Conservation (phyloP, 140 eudicot genomes). For the Flaveria floridana region DNA sequence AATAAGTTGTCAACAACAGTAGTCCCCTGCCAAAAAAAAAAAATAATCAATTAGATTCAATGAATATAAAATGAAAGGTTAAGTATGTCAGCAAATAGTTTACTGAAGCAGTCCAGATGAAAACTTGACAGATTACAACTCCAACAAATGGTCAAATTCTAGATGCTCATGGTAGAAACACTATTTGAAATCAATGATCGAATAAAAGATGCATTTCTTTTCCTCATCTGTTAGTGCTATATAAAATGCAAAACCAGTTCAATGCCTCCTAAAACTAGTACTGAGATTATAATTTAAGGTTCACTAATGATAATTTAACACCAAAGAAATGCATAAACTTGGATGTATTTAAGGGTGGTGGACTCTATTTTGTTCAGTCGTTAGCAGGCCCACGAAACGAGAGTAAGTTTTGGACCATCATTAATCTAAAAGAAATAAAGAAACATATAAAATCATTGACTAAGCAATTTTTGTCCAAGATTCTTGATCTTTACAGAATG, state of each 20-base stretch:
- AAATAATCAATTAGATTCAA: not conserved
- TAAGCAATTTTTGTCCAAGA: constrained; percentile 7
- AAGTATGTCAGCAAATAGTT: not conserved
- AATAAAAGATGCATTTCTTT: not conserved
- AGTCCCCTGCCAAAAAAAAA: constrained; percentile 56
- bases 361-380: not conserved
- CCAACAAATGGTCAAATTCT: not conserved
- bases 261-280: not conserved
- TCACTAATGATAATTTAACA: not conserved
- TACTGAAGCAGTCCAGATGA: not conserved
- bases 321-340: not conserved
- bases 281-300: not conserved
- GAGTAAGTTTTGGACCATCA: not conserved
- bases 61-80: not conserved
- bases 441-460: not conserved
- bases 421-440: not conserved
- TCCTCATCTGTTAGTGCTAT: not conserved
- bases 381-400: not conserved
- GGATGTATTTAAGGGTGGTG: not conserved
- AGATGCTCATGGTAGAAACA: not conserved
- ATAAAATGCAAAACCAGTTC: constrained; percentile 7
- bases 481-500: not conserved
- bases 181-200: not conserved
- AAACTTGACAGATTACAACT: not conserved
- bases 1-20: constrained; percentile 82